Evolutionary conservation across 352 stramenopile genomes (phyloP), one percentile per base, ranked within the genome.

Genomic region (Globisporangium yorkense): DNA sequence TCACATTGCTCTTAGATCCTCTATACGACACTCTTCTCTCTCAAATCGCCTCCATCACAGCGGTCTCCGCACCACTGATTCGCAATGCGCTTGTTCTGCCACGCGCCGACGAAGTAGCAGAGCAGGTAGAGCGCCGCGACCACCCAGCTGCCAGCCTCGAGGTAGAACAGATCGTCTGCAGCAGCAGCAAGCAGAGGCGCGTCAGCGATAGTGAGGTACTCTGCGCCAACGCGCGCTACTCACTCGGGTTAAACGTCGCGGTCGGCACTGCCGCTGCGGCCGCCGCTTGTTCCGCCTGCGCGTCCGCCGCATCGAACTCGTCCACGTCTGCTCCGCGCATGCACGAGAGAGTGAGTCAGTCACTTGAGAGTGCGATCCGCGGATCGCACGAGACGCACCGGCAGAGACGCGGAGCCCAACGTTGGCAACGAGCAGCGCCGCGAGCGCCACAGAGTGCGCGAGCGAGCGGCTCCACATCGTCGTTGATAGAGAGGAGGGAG

Each of bases 91-190:
- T 71, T 77, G 67, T 92, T 89, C 65, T 87, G 70, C 33, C 68
- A 72, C 59, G 80, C 86, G 65, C 82, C 82, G 0, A 88, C 27
- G 44, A 88, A 79, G 66, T 78, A 92, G 56, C 77, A 66, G 44
- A 83, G 43, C 45, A 84, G 20, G 60, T 83, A 89, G 39, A 89
- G 55, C 15, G 75, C 59, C 0, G 66, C 72, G 27, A 88, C 54
- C n/a, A 65, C 67, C 68, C 70, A 70, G 50, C 73, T 80, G 9
- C 63, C 66, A 21, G 64, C 67, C 27, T 92, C 79, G 33, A 87
- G 35, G 39, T 65, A 67, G 15, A 84, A 81, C 48, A 72, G 62
- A 39, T 85, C 72, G 45, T 72, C 75, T 85, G n/a, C 15, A 45
- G 39, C 8, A 20, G 20, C 45, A 21, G 44, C 7, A 45, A n/a